phyloP scores from a whole-genome alignment of 2,329 filamentous ascomycete species.

The Dendryphion nanum region DNA sequence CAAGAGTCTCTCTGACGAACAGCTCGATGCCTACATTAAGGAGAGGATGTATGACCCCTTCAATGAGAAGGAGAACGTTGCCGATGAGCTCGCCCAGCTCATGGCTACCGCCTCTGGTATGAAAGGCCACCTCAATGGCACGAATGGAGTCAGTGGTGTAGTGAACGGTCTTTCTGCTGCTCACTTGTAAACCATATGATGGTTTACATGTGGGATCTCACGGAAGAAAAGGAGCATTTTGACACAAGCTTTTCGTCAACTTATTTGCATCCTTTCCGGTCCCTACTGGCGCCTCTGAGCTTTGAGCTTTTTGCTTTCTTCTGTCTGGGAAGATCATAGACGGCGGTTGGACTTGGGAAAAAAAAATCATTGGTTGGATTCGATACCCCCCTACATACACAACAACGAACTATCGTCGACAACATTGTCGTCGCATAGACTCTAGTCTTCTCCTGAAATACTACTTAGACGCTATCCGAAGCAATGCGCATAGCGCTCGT shows the following conservation, averaged over 20 bases:
- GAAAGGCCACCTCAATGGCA: slow-evolving; percentile 16
- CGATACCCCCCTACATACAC: slow-evolving; percentile 26
- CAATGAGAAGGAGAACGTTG: slow-evolving; percentile 43
- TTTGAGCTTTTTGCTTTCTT: slow-evolving; percentile 9
- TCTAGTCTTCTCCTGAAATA: too few species aligned
- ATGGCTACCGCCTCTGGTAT: slow-evolving; percentile 21
- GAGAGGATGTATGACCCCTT: slow-evolving; percentile 53
- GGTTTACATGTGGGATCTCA: neutral
- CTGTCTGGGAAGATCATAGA: slow-evolving; percentile 17
- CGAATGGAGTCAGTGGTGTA: slow-evolving; percentile 19
- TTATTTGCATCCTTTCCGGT: slow-evolving; percentile 12
- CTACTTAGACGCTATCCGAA: too few species aligned
- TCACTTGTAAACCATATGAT: slow-evolving; percentile 24
- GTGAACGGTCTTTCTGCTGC: slow-evolving; percentile 20
- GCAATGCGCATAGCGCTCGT: too few species aligned
- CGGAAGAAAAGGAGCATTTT: slow-evolving; percentile 5
- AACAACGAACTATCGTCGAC: too few species aligned
- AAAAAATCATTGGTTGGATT: slow-evolving; percentile 14
- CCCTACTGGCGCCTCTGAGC: slow-evolving; percentile 10
- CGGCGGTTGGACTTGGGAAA: slow-evolving; percentile 16
- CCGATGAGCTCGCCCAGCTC: slow-evolving; percentile 37
- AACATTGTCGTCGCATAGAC: too few species aligned
- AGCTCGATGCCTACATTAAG: slow-evolving; percentile 67
- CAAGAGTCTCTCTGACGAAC: slow-evolving; percentile 63
- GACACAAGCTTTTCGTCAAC: slow-evolving; percentile 16